phyloP scores from a whole-genome alignment of 2,329 filamentous ascomycete species.

The Tolypocladium ovalisporum region DNA sequence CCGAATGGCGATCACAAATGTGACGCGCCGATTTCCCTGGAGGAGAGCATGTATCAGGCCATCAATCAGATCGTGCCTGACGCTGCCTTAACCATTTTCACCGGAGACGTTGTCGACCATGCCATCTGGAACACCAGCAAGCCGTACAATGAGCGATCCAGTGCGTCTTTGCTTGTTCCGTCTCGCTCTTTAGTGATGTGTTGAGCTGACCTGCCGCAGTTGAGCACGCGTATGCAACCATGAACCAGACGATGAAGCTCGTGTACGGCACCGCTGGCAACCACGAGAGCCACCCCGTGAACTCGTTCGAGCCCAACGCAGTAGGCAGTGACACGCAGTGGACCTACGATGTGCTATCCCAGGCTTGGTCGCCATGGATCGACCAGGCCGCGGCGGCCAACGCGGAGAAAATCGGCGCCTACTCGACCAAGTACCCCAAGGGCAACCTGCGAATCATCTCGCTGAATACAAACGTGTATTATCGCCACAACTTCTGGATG shows the following conservation, averaged over 20 bases:
- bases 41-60: conserved; percentile 42
- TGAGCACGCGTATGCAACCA: conserved; percentile 32
- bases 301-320: conserved; percentile 32
- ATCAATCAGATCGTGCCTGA: conserved; percentile 35
- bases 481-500: conserved; percentile 43
- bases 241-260: conserved; percentile 27
- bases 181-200: too few species aligned
- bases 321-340: conserved; percentile 31
- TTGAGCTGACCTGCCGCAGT: conserved; percentile 16
- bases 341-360: conserved; percentile 38
- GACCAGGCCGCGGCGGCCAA: conserved; percentile 18
- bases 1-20: conserved; percentile 42
- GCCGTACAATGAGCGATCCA: conserved; percentile 17
- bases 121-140: conserved; percentile 34
- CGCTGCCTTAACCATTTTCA: conserved; percentile 45
- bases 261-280: conserved; percentile 45
- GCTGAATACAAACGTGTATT: conserved; percentile 48
- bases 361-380: conserved; percentile 36
- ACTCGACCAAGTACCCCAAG: conserved; percentile 31
- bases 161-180: conserved; percentile 14
- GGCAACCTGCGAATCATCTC: conserved; percentile 46
- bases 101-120: conserved; percentile 47
- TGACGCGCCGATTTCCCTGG: conserved; percentile 37
- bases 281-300: conserved; percentile 42
- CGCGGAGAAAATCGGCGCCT: conserved; percentile 32